Evolutionary conservation across 306 rosid species (phyloP).

Genomic region (Sicyos baderoa): DNA sequence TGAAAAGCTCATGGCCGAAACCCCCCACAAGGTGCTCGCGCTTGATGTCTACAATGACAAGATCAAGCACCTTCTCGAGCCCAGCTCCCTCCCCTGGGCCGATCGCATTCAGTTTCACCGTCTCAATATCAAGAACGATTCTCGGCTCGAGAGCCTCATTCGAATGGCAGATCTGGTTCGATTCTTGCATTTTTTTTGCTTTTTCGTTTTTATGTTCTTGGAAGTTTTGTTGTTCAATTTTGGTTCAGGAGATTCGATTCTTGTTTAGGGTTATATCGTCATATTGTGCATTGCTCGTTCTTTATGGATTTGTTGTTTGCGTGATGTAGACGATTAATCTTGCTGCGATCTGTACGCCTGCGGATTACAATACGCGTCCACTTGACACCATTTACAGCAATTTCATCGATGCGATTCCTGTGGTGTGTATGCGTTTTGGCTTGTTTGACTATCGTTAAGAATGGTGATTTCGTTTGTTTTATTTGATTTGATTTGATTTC

Average conservation of each 20-base stretch:
- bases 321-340: constrained; percentile 63
- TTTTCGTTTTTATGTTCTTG: not conserved
- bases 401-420: constrained; percentile 89
- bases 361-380: constrained; percentile 91
- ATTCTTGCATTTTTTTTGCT: not conserved
- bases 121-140: constrained; percentile 80
- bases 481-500: constrained; percentile 17
- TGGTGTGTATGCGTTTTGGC: constrained; percentile 54
- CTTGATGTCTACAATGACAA: constrained; percentile 80
- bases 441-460: too few relatives aligned
- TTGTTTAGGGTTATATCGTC: too few relatives aligned
- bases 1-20: constrained; percentile 69
- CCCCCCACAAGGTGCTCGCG: constrained; percentile 74
- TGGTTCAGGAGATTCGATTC: too few relatives aligned
- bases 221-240: too few relatives aligned
- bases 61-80: constrained; percentile 80
- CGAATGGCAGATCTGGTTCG: constrained; percentile 82
- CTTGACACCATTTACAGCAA: constrained; percentile 87
- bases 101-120: constrained; percentile 87
- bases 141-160: constrained; percentile 81
- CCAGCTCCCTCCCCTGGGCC: constrained; percentile 50
- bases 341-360: constrained; percentile 93
- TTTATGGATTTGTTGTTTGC: too few relatives aligned
- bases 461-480: not conserved
- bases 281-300: too few relatives aligned